phyloP scores from a whole-genome alignment of 805 yeast species.

The Peterozyma toletana region DNA sequence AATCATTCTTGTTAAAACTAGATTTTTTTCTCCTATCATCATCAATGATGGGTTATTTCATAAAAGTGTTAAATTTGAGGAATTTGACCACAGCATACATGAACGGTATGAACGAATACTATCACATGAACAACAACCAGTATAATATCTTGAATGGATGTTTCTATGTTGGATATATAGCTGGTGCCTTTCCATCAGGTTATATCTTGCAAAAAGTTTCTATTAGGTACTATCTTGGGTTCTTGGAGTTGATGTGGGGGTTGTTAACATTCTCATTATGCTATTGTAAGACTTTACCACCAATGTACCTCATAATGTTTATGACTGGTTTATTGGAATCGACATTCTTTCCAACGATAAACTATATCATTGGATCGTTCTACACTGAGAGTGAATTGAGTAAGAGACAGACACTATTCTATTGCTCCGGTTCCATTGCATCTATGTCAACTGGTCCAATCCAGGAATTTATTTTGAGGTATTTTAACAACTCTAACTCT shows the following conservation, averaged over 20 bases:
- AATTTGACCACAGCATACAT: conserved; percentile 27
- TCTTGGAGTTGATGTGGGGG: conserved; percentile 37
- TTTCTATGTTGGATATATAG: conserved; percentile 44
- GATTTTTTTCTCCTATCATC: conserved; percentile 32
- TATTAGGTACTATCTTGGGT: conserved; percentile 35
- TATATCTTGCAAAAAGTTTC: conserved; percentile 32
- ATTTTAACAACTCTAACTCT: conserved; percentile 12
- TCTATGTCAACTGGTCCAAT: conserved; percentile 29
- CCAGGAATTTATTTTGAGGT: conserved; percentile 23
- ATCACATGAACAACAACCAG: conserved; percentile 26
- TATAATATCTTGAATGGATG: conserved; percentile 34
- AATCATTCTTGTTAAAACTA: conserved; percentile 18
- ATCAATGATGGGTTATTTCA: conserved; percentile 34
- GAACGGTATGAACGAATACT: conserved; percentile 28
- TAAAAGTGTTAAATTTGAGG: conserved; percentile 24
- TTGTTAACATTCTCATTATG: conserved; percentile 29
- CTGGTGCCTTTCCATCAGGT: conserved; percentile 44
- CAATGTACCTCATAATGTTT: conserved; percentile 26
- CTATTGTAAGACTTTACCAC: conserved; percentile 19
- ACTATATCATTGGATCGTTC: conserved; percentile 32
- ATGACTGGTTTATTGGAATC: conserved; percentile 37
- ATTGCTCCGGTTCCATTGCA: conserved; percentile 26
- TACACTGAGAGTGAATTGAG: conserved; percentile 25
- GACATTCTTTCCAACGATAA: conserved; percentile 43
- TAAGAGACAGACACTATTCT: conserved; percentile 27